Conservation (phyloP, 805 yeast species). For the Hemisphaericaspora nanyangensis region DNA sequence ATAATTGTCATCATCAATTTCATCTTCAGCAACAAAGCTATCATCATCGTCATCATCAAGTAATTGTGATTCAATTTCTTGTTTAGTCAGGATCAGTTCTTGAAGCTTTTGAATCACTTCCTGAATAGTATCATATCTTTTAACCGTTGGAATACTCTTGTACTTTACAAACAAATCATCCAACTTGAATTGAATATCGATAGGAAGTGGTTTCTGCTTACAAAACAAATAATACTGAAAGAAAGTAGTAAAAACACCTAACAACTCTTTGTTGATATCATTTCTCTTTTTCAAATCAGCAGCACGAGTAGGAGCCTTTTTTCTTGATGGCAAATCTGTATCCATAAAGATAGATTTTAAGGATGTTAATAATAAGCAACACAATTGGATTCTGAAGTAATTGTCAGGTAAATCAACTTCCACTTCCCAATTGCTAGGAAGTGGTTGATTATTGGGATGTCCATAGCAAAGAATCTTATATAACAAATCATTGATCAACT, state of each 20-base stretch:
- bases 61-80: slow-evolving; percentile 5
- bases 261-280: slow-evolving; percentile 10
- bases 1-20: slow-evolving; percentile 12
- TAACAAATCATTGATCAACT: slow-evolving; percentile 47
- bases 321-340: slow-evolving; percentile 4
- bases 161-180: slow-evolving; percentile 36
- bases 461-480: slow-evolving; percentile 63
- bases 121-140: slow-evolving; percentile 30
- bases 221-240: slow-evolving; percentile 70
- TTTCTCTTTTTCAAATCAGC: slow-evolving; percentile 5
- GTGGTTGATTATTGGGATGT: slow-evolving; percentile 50
- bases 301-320: slow-evolving; percentile 2
- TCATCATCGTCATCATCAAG: slow-evolving; percentile 14
- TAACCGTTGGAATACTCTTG: slow-evolving; percentile 25
- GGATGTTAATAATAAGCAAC: slow-evolving; percentile 24
- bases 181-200: slow-evolving; percentile 56
- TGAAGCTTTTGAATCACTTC: slow-evolving; percentile 44
- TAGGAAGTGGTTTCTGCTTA: slow-evolving; percentile 60
- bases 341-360: slow-evolving; percentile 11
- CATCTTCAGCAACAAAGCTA: slow-evolving; percentile 14
- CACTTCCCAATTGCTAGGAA: slow-evolving; percentile 45
- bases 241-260: slow-evolving; percentile 44
- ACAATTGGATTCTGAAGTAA: slow-evolving; percentile 66
- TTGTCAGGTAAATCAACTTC: slow-evolving; percentile 62
- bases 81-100: slow-evolving; percentile 16